A percentile compares a stretch with the other conserved stretches of the same genome.
These are phyloP conservation scores for Tripterygium wilfordii DNA, from an alignment of 177 flowering plant genomes.

Conservation along the genomic window DNA sequence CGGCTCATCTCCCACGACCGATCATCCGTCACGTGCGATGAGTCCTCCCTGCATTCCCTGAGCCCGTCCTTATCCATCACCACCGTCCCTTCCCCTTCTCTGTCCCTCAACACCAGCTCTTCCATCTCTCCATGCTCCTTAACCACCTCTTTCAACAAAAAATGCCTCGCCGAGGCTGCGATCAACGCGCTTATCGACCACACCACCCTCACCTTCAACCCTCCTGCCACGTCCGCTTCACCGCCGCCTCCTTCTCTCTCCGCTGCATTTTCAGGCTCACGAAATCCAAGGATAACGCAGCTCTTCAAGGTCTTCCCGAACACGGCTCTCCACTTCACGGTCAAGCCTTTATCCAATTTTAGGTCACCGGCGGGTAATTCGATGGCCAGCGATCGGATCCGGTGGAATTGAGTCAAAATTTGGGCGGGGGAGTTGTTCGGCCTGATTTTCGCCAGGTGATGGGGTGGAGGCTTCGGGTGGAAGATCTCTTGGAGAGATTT, in stretches of 20 bases:
- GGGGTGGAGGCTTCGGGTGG: slow-evolving; percentile 3
- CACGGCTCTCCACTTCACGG: slow-evolving; percentile 48
- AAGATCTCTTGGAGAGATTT: slow-evolving; percentile 31
- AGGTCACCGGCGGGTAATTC: slow-evolving; percentile 53
- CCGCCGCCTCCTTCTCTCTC: slow-evolving; percentile 2
- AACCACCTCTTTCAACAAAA: slow-evolving; percentile 31
- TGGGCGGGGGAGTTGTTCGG: slow-evolving; percentile 29
- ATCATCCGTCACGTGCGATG: slow-evolving; percentile 15
- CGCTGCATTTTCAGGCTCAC: neutral
- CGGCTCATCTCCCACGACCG: slow-evolving; percentile 14
- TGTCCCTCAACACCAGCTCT: slow-evolving; percentile 32
- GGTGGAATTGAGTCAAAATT: slow-evolving; percentile 39
- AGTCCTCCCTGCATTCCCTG: slow-evolving; percentile 26
- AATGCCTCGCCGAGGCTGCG: slow-evolving; percentile 56
- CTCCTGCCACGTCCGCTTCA: too few relatives aligned
- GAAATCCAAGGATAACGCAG: slow-evolving; percentile 51
- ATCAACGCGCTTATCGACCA: slow-evolving; percentile 51
- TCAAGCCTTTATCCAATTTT: slow-evolving; percentile 27
- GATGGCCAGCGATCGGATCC: slow-evolving; percentile 29
- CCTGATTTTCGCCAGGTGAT: too few relatives aligned
- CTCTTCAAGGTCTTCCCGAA: slow-evolving; percentile 36
- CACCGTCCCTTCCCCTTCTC: slow-evolving; percentile 46
- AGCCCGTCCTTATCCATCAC: slow-evolving; percentile 32
- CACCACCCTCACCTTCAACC: slow-evolving; percentile 38
- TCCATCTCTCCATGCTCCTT: slow-evolving; percentile 31